Conservation (phyloP, 2,329 filamentous ascomycete species). For the Dothideomycetes sp. region DNA sequence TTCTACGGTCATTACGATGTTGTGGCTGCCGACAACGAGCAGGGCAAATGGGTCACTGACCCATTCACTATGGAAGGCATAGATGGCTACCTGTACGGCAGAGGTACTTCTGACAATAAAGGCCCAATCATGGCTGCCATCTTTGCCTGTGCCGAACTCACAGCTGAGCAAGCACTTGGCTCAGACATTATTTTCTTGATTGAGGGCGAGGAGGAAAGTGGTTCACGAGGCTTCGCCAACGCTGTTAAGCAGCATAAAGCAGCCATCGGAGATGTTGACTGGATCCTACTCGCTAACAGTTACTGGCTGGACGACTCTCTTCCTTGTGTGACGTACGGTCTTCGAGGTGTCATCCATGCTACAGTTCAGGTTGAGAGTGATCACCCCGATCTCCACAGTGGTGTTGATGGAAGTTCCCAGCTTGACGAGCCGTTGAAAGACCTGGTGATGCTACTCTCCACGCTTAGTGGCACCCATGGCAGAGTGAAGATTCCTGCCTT, state of each 20-base stretch:
- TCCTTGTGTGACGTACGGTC: constrained; percentile 87
- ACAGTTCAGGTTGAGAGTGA: constrained; percentile 80
- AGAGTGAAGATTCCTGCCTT: constrained; percentile 78
- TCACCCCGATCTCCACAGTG: constrained; percentile 84
- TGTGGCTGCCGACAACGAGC: constrained; percentile 76
- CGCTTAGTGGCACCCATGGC: constrained; percentile 71
- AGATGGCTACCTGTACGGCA: constrained; percentile 88
- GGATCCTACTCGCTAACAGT: constrained; percentile 90
- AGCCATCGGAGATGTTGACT: constrained; percentile 83
- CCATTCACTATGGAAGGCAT: constrained; percentile 84
- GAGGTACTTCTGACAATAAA: constrained; percentile 97
- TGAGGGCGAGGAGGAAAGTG: constrained; percentile 93
- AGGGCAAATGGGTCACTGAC: constrained; percentile 74
- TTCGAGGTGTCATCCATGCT: constrained; percentile 87
- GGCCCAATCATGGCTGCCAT: constrained; percentile 89
- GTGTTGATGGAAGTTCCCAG: constrained; percentile 88
- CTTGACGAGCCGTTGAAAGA: constrained; percentile 89
- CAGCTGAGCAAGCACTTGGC: constrained; percentile 70
- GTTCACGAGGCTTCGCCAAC: constrained; percentile 81
- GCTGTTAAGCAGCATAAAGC: constrained; percentile 71
- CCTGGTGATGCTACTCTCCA: constrained; percentile 71
- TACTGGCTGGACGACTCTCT: constrained; percentile 98
- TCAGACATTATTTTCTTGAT: constrained; percentile 91
- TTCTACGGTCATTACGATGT: constrained; percentile 99
- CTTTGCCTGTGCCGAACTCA: constrained; percentile 83